Evolutionary conservation across 768 basidiomycete genomes (phyloP).

Genomic region (Leucocoprinus sp.): DNA sequence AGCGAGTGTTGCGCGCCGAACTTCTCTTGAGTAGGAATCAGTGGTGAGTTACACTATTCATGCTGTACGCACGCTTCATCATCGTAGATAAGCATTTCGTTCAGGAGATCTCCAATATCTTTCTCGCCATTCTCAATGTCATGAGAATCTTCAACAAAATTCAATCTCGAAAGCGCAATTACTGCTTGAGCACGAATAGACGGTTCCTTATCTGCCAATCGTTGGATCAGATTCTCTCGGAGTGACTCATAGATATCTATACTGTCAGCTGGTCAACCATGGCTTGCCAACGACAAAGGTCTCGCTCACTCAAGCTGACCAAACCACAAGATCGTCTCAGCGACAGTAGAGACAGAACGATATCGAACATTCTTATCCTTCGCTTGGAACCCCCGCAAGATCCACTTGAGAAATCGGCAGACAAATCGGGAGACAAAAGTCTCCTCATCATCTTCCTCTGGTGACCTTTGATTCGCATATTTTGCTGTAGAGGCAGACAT

Average conservation of each 20-base stretch:
- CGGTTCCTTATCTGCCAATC: slow-evolving; percentile 82
- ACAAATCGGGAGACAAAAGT: slow-evolving; percentile 65
- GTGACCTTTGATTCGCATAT: slow-evolving; percentile 23
- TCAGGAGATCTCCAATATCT: slow-evolving; percentile 55
- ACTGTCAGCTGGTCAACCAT: slow-evolving; percentile 31
- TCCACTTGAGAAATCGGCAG: slow-evolving; percentile 55
- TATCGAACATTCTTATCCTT: slow-evolving; percentile 90
- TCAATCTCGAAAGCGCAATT: slow-evolving; percentile 70
- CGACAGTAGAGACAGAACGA: slow-evolving; percentile 72
- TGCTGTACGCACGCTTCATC: slow-evolving; percentile 47
- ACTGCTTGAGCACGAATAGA: slow-evolving; percentile 80
- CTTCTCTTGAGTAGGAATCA: slow-evolving; percentile 47
- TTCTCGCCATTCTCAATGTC: slow-evolving; percentile 41
- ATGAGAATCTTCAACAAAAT: slow-evolving; percentile 59
- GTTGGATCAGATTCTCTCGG: slow-evolving; percentile 59
- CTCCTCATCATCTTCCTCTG: slow-evolving; percentile 50
- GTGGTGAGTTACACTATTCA: background rate
- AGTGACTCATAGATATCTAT: slow-evolving; percentile 75
- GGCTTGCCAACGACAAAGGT: background rate
- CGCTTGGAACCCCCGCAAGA: slow-evolving; percentile 76
- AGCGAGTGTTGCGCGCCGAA: slow-evolving; percentile 82
- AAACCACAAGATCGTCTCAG: slow-evolving; percentile 76
- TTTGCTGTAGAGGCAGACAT: slow-evolving; percentile 14
- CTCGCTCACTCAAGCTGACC: slow-evolving; percentile 80
- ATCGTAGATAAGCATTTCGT: slow-evolving; percentile 66